Percentiles rank a stretch among this genome's conserved stretches.
Evolutionary conservation across 1,284 basidiomycete species (phyloP).

Genomic region (Cutaneotrichosporon sp.): DNA sequence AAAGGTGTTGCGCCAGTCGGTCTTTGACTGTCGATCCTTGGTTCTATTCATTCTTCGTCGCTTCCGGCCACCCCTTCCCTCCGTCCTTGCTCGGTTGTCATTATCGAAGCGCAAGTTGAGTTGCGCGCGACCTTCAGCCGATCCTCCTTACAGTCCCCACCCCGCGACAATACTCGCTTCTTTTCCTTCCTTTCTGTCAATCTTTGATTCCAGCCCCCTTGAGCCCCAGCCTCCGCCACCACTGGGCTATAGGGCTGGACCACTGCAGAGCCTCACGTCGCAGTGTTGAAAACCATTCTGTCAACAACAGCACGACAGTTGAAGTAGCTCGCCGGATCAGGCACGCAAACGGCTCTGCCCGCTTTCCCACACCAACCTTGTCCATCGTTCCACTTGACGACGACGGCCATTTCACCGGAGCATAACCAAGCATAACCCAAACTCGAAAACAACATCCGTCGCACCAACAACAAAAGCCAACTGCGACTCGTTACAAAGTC

Average conservation of each 20-base stretch:
- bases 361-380: neutral
- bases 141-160: neutral
- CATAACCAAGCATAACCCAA: neutral
- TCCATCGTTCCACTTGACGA: neutral
- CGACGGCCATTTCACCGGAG: neutral
- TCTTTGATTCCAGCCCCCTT: no score
- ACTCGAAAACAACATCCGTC: no score
- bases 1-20: neutral
- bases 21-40: neutral
- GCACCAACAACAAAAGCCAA: neutral
- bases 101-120: no score
- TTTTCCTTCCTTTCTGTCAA: neutral
- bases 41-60: neutral
- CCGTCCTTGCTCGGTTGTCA: neutral
- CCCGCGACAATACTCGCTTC: neutral
- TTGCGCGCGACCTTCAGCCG: no score
- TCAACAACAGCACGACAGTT: neutral
- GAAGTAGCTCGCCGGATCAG: neutral
- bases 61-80: neutral
- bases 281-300: neutral
- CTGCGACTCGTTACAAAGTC: neutral
- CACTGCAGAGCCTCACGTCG: neutral
- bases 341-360: neutral
- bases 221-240: neutral
- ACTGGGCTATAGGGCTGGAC: neutral